A percentile compares a stretch with the other conserved stretches of the same genome.
Evolutionary conservation across 106 monocot genomes (phyloP).

Genomic region (Hemerocallis citrina): DNA sequence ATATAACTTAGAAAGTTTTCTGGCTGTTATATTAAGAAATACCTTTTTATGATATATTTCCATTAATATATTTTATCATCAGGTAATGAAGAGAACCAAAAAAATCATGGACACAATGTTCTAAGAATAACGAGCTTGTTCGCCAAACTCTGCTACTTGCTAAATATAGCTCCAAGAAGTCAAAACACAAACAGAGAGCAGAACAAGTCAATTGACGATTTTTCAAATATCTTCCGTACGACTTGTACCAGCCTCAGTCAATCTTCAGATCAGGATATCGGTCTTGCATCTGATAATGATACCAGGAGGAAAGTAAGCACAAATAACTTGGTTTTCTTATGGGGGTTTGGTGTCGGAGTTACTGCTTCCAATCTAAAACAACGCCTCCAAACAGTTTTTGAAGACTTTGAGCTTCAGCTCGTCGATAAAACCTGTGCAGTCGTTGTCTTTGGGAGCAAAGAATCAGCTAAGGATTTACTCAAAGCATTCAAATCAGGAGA

Average conservation of each 20-base stretch:
- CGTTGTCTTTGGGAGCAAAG: conserved; percentile 26
- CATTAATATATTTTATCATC: not conserved
- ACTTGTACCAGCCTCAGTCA: conserved; percentile 21
- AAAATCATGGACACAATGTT: conserved; percentile 54
- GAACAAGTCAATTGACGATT: conserved; percentile 16
- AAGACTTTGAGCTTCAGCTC: conserved; percentile 60
- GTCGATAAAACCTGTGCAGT: conserved; percentile 56
- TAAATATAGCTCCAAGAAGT: conserved; percentile 4
- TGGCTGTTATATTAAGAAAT: no score
- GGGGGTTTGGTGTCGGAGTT: conserved; percentile 63
- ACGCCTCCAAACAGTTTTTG: conserved; percentile 22
- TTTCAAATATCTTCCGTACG: conserved; percentile 40
- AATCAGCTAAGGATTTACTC: conserved; percentile 30
- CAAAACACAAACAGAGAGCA: not conserved
- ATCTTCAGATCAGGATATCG: conserved; percentile 11
- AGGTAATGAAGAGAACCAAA: conserved; percentile 5
- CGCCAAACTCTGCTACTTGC: conserved; percentile 27
- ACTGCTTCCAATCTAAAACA: conserved; percentile 29
- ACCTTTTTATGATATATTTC: no score
- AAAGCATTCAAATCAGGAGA: conserved; percentile 29
- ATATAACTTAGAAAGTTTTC: no score
- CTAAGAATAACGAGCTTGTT: conserved; percentile 54
- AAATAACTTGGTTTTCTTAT: conserved; percentile 43
- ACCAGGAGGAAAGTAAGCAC: conserved; percentile 18
- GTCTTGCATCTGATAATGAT: not conserved